Percentiles rank a stretch among this genome's conserved stretches.
phyloP scores from a whole-genome alignment of 2,329 filamentous ascomycete species.

The Ophiostoma piceae region DNA sequence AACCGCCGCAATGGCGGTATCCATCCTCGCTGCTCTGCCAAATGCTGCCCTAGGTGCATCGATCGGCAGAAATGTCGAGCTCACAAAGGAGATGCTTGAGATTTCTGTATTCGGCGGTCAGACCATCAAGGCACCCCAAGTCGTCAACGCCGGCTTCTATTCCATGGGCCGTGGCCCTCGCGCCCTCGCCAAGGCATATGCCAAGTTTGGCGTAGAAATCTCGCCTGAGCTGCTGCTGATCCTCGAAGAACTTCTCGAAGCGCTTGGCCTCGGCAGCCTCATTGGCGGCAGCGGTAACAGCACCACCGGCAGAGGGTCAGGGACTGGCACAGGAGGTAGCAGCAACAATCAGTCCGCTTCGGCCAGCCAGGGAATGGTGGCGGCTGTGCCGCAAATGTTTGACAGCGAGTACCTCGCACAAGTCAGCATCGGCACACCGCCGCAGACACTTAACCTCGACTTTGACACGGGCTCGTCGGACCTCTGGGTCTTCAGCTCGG shows the following conservation, averaged over 20 bases:
- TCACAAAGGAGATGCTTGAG: conserved; percentile 30
- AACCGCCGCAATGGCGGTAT: neutral
- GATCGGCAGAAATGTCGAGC: neutral
- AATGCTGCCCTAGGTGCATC: neutral
- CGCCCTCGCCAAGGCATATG: conserved; percentile 35
- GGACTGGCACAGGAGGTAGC: neutral
- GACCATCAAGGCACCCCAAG: conserved; percentile 38
- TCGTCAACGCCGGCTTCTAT: conserved; percentile 37
- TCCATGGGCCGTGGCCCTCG: conserved; percentile 32
- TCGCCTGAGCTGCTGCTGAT: conserved; percentile 26
- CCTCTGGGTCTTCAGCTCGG: conserved; percentile 34
- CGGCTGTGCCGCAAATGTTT: conserved; percentile 43
- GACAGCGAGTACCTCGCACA: conserved; percentile 52
- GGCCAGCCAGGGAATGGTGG: conserved; percentile 32
- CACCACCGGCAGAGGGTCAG: neutral
- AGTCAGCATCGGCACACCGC: conserved; percentile 39
- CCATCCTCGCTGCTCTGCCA: neutral
- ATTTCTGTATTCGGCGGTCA: conserved; percentile 38
- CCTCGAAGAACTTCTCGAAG: conserved; percentile 29
- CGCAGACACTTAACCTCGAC: conserved; percentile 14
- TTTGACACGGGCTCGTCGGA: conserved; percentile 20
- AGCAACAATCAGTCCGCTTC: conserved; percentile 4
- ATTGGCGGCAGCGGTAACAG: neutral
- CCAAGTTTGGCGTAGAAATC: conserved; percentile 29
- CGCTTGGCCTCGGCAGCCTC: neutral